A percentile compares a stretch with the other conserved stretches of the same genome.
These are phyloP conservation scores for Cladosporium halotolerans DNA, from an alignment of 2,329 filamentous ascomycete genomes.

Conservation along the genomic window DNA sequence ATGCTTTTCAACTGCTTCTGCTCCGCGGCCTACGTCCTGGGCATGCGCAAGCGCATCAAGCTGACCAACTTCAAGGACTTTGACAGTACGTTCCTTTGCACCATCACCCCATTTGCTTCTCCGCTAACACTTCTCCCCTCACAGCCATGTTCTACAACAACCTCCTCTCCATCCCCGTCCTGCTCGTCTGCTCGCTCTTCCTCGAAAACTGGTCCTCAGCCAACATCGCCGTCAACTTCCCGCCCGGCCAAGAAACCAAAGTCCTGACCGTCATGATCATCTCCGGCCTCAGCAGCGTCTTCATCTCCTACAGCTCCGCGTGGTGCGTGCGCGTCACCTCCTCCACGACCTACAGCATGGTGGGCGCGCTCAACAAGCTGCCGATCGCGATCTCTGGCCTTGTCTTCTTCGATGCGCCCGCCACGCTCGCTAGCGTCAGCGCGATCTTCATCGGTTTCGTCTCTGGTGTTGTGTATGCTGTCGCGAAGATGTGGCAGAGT, in stretches of 20 bases:
- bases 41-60: conserved; percentile 98
- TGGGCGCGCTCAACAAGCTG: conserved; percentile 95
- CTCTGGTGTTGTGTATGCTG: conserved; percentile 83
- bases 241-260: conserved; percentile 56
- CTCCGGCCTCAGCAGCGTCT: conserved; percentile 86
- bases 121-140: neutral
- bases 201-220: conserved; percentile 85
- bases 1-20: conserved; percentile 97
- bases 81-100: conserved; percentile 68
- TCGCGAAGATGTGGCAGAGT: conserved; percentile 77
- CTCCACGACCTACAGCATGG: conserved; percentile 98
- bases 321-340: conserved; percentile 98
- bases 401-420: conserved; percentile 89
- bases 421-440: conserved; percentile 84
- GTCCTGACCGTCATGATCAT: conserved; percentile 78
- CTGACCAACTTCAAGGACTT: conserved; percentile 99
- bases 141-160: conserved; percentile 99
- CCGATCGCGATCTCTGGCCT: conserved; percentile 89
- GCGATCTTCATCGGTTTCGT: conserved; percentile 89
- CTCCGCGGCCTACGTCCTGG: conserved; percentile 79
- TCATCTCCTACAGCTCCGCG: conserved; percentile 98
- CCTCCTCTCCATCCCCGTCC: conserved; percentile 87
- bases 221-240: conserved; percentile 86
- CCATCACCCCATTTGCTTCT: conserved; percentile 1
- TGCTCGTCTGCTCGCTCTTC: conserved; percentile 73